Percentiles rank a stretch among this genome's conserved stretches.
These are phyloP conservation scores for Auricularia cornea DNA, from an alignment of 768 basidiomycete genomes.

Conservation along the genomic window DNA sequence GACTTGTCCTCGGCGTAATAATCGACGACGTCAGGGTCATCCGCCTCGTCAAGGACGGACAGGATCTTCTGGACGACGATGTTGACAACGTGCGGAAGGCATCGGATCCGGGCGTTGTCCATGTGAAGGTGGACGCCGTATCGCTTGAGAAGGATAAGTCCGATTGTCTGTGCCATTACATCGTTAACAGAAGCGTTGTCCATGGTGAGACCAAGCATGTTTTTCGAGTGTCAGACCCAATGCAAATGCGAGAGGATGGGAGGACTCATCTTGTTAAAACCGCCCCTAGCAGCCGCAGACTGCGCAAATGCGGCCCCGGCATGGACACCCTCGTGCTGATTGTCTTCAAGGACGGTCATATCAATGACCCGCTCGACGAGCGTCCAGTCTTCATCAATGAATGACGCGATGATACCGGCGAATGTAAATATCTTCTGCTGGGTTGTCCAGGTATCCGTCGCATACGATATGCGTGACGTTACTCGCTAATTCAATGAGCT, in stretches of 20 bases:
- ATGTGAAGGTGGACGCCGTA: constrained; percentile 16
- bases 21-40: constrained; percentile 19
- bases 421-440: constrained; percentile 15
- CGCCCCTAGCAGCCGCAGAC: constrained; percentile 15
- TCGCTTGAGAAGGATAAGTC: constrained; percentile 10
- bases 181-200: constrained; percentile 30
- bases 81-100: constrained; percentile 28
- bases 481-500: constrained; percentile 1
- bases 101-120: constrained; percentile 26
- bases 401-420: constrained; percentile 12
- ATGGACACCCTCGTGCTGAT: constrained; percentile 22
- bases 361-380: constrained; percentile 11
- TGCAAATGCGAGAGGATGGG: neutral
- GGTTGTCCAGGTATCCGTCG: constrained; percentile 13
- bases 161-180: constrained; percentile 20
- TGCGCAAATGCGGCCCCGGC: constrained; percentile 23
- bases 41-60: constrained; percentile 15
- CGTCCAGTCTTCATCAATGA: constrained; percentile 15
- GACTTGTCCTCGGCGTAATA: constrained; percentile 22
- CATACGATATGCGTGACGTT: constrained; percentile 11
- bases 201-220: constrained; percentile 19
- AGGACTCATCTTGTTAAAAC: constrained; percentile 28
- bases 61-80: constrained; percentile 29
- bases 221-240: constrained; percentile 4
- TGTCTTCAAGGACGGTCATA: constrained; percentile 10